Percentiles rank a stretch among this genome's conserved stretches.
phyloP scores from a whole-genome alignment of 2,329 filamentous ascomycete genomes.

The Alternaria triticimaculans region DNA sequence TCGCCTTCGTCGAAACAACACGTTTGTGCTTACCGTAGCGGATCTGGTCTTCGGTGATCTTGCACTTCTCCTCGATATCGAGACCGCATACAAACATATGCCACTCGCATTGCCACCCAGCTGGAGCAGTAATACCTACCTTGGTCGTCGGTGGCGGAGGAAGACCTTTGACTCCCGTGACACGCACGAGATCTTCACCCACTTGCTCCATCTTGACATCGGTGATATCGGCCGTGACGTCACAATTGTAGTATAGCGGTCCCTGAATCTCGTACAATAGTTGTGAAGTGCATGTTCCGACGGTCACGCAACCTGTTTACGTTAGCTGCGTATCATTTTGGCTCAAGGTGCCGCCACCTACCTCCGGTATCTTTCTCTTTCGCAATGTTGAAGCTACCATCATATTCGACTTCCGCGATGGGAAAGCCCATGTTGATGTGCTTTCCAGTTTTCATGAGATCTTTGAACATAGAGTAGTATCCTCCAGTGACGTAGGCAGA shows the following conservation, averaged over 20 bases:
- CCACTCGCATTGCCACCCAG: slow-evolving; percentile 38
- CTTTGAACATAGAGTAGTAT: slow-evolving; percentile 51
- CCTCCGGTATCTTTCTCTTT: slow-evolving; percentile 46
- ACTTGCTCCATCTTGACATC: slow-evolving; percentile 47
- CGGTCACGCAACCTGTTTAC: slow-evolving; percentile 37
- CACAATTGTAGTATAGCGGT: slow-evolving; percentile 59
- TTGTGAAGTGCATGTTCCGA: slow-evolving; percentile 60
- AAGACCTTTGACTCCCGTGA: slow-evolving; percentile 47
- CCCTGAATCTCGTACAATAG: slow-evolving; percentile 53
- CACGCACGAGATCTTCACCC: slow-evolving; percentile 52
- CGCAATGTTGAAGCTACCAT: slow-evolving; percentile 29
- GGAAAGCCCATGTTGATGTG: slow-evolving; percentile 45
- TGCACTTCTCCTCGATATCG: slow-evolving; percentile 37
- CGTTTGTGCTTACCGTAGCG: slow-evolving; percentile 13
- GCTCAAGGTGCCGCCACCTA: background rate
- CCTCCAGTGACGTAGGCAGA: slow-evolving; percentile 41
- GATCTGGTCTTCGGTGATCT: slow-evolving; percentile 32
- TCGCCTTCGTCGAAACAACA: background rate
- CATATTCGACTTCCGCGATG: slow-evolving; percentile 27
- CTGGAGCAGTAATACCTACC: slow-evolving; percentile 34
- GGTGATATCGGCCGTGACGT: slow-evolving; percentile 32
- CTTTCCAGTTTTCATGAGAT: slow-evolving; percentile 40
- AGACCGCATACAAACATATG: slow-evolving; percentile 37
- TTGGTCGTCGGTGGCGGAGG: slow-evolving; percentile 60
- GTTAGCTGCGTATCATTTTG: background rate